These are phyloP conservation scores for Pharnaceum exiguum DNA, from an alignment of 148 eudicot species.

Conservation along the genomic window DNA sequence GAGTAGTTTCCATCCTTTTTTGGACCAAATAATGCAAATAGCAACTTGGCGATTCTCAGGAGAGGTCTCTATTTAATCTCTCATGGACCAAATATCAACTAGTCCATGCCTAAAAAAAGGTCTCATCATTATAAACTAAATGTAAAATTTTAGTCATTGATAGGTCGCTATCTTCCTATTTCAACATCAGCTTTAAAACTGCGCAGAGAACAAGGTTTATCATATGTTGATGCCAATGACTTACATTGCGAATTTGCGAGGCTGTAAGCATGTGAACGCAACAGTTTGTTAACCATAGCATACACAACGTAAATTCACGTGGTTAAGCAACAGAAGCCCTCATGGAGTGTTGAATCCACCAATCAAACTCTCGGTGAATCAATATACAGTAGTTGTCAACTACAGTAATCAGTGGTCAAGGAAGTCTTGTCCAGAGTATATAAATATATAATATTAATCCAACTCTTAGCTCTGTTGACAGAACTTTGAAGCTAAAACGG, in stretches of 20 bases:
- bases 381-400: too few species aligned
- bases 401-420: too few species aligned
- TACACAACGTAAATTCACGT: background rate
- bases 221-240: background rate
- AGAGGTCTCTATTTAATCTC: constrained; percentile 5
- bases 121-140: too few species aligned
- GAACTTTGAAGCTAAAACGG: too few species aligned
- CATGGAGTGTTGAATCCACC: too few species aligned
- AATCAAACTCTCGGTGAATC: too few species aligned
- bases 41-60: background rate
- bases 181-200: background rate
- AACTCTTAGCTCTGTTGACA: too few species aligned
- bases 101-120: too few species aligned
- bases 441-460: too few species aligned
- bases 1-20: background rate
- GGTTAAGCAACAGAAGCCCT: background rate
- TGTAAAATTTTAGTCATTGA: constrained; percentile 8
- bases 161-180: constrained; percentile 10
- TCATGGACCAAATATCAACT: too few species aligned
- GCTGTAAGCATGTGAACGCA: background rate
- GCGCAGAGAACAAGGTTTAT: background rate
- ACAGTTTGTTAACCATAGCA: background rate
- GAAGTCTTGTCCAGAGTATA: too few species aligned
- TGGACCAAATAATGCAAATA: background rate
- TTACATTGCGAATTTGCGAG: constrained; percentile 7